Evolutionary conservation across 805 yeast genomes (phyloP).

Genomic region (Ogataea paraovalis): DNA sequence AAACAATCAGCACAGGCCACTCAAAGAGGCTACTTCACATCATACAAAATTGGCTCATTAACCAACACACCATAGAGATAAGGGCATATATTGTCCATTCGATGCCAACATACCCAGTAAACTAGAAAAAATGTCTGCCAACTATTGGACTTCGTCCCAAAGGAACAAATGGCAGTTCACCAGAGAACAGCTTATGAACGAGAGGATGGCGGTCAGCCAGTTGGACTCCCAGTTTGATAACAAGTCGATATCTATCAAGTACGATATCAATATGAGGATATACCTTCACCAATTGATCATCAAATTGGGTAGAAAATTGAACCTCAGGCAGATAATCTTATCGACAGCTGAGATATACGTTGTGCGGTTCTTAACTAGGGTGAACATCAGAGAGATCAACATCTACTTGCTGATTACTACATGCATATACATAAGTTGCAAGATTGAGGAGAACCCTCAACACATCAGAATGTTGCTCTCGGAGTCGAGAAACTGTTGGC

Average conservation of each 20-base stretch:
- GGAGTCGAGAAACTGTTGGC: conserved; percentile 91
- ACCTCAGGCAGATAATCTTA: conserved; percentile 75
- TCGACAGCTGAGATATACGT: conserved; percentile 87
- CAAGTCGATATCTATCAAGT: conserved; percentile 29
- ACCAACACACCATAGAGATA: no score
- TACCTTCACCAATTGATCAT: conserved; percentile 73
- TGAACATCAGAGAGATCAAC: conserved; percentile 76
- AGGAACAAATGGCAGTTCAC: conserved; percentile 77
- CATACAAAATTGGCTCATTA: no score
- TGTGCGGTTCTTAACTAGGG: conserved; percentile 70
- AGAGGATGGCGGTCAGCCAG: conserved; percentile 18
- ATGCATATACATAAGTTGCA: conserved; percentile 84
- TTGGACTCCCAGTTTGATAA: conserved; percentile 20
- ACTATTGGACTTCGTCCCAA: conserved; percentile 85
- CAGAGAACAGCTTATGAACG: conserved; percentile 45
- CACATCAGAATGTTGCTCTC: conserved; percentile 79
- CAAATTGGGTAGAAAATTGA: conserved; percentile 73
- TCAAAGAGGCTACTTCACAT: no score
- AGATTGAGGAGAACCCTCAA: conserved; percentile 93
- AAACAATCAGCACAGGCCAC: not conserved
- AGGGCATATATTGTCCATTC: no score
- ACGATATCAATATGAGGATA: conserved; percentile 65
- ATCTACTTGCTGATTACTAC: conserved; percentile 78
- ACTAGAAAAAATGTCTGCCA: conserved; percentile 85
- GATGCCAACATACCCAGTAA: no score